Percentiles rank a stretch among this genome's conserved stretches.
Evolutionary conservation across 2,329 filamentous ascomycete genomes (phyloP).

Genomic region (Fusarium tuaranense): DNA sequence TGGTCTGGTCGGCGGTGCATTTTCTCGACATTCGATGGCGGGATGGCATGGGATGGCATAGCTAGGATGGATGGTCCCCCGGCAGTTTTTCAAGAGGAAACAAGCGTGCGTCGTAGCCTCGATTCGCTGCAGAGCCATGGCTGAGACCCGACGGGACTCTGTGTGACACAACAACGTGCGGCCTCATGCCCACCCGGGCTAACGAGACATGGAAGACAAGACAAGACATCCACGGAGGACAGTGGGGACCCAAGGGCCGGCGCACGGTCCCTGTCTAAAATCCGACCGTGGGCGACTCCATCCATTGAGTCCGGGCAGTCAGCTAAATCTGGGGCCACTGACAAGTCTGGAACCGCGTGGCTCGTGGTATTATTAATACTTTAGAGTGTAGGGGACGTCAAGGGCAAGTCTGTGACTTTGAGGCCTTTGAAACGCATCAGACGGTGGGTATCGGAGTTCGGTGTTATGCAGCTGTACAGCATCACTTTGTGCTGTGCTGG

Average conservation of each 20-base stretch:
- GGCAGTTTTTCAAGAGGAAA: constrained; percentile 25
- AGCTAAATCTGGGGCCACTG: constrained; percentile 17
- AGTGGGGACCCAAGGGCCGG: constrained; percentile 34
- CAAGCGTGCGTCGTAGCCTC: constrained; percentile 23
- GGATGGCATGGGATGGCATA: neutral
- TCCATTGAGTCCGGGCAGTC: neutral
- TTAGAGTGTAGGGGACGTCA: constrained; percentile 20
- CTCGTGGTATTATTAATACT: constrained; percentile 40
- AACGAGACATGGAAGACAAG: constrained; percentile 30
- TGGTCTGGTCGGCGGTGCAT: constrained; percentile 19
- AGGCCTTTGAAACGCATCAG: constrained; percentile 33
- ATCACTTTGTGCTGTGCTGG: neutral
- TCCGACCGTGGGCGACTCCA: constrained; percentile 9
- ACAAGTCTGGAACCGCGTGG: constrained; percentile 32
- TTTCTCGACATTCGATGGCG: constrained; percentile 33
- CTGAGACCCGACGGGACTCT: constrained; percentile 7
- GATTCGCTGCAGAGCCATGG: constrained; percentile 16
- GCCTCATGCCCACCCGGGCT: constrained; percentile 40
- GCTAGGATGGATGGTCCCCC: constrained; percentile 15
- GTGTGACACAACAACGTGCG: constrained; percentile 41
- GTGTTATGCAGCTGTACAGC: neutral
- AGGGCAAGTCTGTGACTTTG: constrained; percentile 10
- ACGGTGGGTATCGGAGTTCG: constrained; percentile 25
- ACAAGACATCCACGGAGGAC: constrained; percentile 17
- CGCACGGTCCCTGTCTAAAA: constrained; percentile 37